Evolutionary conservation across 202 grass and related monocot species (phyloP), one percentile per base, ranked within the genome.

Genomic region (Zizania palustris): DNA sequence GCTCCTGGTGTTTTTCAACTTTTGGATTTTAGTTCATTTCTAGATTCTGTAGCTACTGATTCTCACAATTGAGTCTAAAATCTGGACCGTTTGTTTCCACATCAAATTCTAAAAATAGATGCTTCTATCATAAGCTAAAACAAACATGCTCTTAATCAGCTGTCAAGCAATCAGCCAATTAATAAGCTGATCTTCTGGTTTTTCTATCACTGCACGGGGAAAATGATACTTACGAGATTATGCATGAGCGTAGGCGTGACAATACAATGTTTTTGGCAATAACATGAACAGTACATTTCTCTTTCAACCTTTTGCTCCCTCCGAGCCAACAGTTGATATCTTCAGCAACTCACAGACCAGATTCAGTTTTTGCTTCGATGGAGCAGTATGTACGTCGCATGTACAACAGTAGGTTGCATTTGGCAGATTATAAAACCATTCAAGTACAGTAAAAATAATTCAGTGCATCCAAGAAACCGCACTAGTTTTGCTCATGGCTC

Each of bases 341-440:
- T 28, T 28, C 28, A 64, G 0, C 45, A 71, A 49, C 63, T 62
- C 48, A 79, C n/a, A n/a, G 43, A 60, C 70, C 19, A 71, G 22
- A 88, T 58, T 16, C 8, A 11, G 44, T 65, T 75, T 64, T 74
- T 43, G 37, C 74, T 61, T 67, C 69, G 68, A 69, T 8, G n/a
- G 53, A 56, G 74, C 53, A 63, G 45, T 2, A 20, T 5, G 10
- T 64, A 43, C 16, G 28, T 28, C 11, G 39, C 69, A 68, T 74
- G 62, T 80, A 80, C 75, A 88, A 56, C 38, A 59, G 20, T 48
- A 14, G 49, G 5, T 60, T 63, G 43, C 53, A 60, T 72, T 21
- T 37, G 44, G 45, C 65, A 71, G 72, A 84, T 80, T 67, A 76
- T 76, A 80, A 75, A 60, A 7, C 8, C 19, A 65, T 48, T 55